Evolutionary conservation across 2,329 filamentous ascomycete genomes (phyloP), one percentile per base, ranked within the genome.

Genomic region (Colletotrichum trifolii): DNA sequence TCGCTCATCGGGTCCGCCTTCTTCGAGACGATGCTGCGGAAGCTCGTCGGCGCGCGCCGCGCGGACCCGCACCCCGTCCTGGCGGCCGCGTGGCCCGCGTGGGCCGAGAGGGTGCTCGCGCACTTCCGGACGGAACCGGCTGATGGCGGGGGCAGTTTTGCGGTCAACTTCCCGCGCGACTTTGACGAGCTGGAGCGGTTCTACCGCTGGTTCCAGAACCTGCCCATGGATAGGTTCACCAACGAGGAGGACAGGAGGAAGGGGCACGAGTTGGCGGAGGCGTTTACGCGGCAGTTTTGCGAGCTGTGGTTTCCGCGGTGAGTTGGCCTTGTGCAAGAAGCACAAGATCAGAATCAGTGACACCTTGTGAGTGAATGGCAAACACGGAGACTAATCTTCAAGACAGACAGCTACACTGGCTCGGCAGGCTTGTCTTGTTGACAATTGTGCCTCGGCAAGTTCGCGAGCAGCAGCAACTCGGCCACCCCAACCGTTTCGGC

Each of bases 291-390:
- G 4, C 50, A 54, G 2, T 54, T 54, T 1, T 40, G 50, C n/a
- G 38, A 40, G 38, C 15, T 54, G n/a, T 54, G 50, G 50, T 54
- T 54, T n/a, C 50, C 50, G 36, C 40, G 50, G 50, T 54, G 50
- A 54, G 48, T 38, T 7, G 34, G 15, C 11, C 34, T 15, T 6
- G 13, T 15, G 13, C 42, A 9, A 33, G 48, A 10, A 36, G 38
- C 17, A 8, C 8, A 15, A 9, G 4, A 42, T 34, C 17, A 17
- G 17, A n/a, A 6, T 33, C 36, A 11, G 15, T 13, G 7, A 53
- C 15, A 6, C 11, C 12, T 25, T 40, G 38, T 40, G 17, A 17
- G 17, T 2, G 2, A 17, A 17, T 17, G 17, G 17, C 17, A 17
- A 2, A 17, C 17, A 17, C 2, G 17, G 15, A 17, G 15, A 17